Evolutionary conservation across 352 stramenopile genomes (phyloP), one percentile per base, ranked within the genome.

Genomic region (Aphanomyces cochlioides): DNA sequence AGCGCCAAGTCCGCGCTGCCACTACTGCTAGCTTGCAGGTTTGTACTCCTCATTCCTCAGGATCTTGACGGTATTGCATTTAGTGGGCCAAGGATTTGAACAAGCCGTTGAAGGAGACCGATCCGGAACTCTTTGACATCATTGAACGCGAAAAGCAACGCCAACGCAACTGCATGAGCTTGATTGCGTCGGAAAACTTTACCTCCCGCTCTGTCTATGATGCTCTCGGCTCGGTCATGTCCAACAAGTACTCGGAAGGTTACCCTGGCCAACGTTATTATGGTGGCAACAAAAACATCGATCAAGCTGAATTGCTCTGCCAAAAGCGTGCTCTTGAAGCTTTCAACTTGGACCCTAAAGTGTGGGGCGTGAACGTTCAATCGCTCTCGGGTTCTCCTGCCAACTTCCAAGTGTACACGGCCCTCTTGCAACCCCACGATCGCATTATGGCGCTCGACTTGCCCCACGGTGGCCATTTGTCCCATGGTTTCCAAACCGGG

Each of bases 161-260:
- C 47, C 98, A 99, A 84, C 90, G 97, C 69, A 96, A 98, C 77
- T 98, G 83, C 74, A 87, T 99, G 61, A 98, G 97, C 47, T 88
- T 99, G 21, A 99, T 99, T 79, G 97, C 97, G 50, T 99, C 93
- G n/a, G 98, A 99, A 79, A 99, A 99, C 84, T 99, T 99, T 73
- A 99, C 98, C 41, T 98, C 90, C 5, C 90, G 90, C 56, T 89
- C 96, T 13, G 98, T 99, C 40, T 89, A 99, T 72, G 94, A 99
- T 77, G 96, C 96, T 12, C 80, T 99, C 39, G 97, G 98, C 39
- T 99, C 94, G 7, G 93, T 99, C 67, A 96, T 99, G 82, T 98
- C 90, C 39, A 99, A 99, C 85, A 99, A 99, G 83, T 98, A 98
- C 83, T 97, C 90, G 89, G 95, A 98, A 74, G 95, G 94, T 0